Evolutionary conservation across 169 alveolate genomes (phyloP).

Genomic region (Babesia sp.): DNA sequence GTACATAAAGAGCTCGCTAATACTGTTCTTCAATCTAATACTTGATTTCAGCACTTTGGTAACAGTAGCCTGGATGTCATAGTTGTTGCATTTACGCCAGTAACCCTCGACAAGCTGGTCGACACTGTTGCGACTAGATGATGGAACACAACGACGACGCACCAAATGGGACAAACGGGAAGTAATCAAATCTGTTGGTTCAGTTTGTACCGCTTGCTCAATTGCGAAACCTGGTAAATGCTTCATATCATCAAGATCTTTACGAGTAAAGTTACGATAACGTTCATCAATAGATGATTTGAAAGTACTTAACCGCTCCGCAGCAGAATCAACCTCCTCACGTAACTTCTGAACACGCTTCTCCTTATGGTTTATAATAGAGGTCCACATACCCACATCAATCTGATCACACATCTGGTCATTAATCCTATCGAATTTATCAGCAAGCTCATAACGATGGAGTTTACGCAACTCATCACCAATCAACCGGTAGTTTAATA

Average conservation of each 20-base stretch:
- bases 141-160: conserved; percentile 29
- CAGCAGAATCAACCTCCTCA: conserved; percentile 25
- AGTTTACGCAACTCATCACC: conserved; percentile 66
- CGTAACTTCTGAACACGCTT: conserved; percentile 23
- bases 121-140: conserved; percentile 19
- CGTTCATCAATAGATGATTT: conserved; percentile 10
- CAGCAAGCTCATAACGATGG: conserved; percentile 66
- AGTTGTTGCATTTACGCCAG: conserved; percentile 74
- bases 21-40: conserved; percentile 69
- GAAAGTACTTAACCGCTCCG: conserved; percentile 28
- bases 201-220: conserved; percentile 43
- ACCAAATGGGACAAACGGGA: conserved; percentile 41
- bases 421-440: conserved; percentile 47
- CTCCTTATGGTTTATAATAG: conserved; percentile 42
- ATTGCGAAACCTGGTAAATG: conserved; percentile 22
- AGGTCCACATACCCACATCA: conserved; percentile 49
- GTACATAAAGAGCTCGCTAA: conserved; percentile 72
- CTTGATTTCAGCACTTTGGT: conserved; percentile 69
- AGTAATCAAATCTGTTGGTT: conserved; percentile 20
- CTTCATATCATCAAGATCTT: conserved; percentile 11
- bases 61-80: conserved; percentile 71
- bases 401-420: conserved; percentile 64
- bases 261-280: conserved; percentile 12
- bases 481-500: conserved; percentile 48
- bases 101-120: conserved; percentile 52